Percentiles rank a stretch among this genome's conserved stretches.
These are phyloP conservation scores for Lachnellula subtilissima DNA, from an alignment of 2,329 filamentous ascomycete genomes.

Conservation along the genomic window DNA sequence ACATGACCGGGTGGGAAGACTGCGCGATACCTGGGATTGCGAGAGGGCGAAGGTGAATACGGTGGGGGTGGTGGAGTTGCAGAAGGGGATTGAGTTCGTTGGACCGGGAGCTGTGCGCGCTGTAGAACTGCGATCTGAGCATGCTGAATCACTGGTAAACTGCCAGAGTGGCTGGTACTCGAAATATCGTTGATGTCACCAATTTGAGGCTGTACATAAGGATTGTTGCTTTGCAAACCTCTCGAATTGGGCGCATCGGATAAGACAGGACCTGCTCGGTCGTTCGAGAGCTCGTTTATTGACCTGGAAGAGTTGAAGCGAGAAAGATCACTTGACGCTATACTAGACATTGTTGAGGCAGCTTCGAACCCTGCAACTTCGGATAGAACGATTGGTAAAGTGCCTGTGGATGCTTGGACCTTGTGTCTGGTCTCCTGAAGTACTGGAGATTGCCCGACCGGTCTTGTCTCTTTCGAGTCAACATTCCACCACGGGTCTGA, in stretches of 20 bases:
- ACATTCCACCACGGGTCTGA: slow-evolving; percentile 37
- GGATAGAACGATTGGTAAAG: slow-evolving; percentile 23
- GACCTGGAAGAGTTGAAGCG: slow-evolving; percentile 2
- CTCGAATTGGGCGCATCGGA: slow-evolving; percentile 11
- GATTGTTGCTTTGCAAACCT: slow-evolving; percentile 21
- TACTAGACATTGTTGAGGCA: slow-evolving; percentile 8
- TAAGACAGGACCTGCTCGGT: slow-evolving; percentile 15
- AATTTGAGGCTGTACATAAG: slow-evolving; percentile 19
- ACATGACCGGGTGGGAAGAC: slow-evolving; percentile 53
- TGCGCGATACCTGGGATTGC: slow-evolving; percentile 44
- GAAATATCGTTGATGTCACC: slow-evolving; percentile 9
- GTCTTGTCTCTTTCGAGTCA: slow-evolving; percentile 17
- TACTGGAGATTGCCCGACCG: slow-evolving; percentile 11
- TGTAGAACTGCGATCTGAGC: slow-evolving; percentile 5
- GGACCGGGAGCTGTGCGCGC: background rate
- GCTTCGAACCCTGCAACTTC: slow-evolving; percentile 16
- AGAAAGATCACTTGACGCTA: slow-evolving; percentile 9
- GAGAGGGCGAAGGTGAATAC: slow-evolving; percentile 27
- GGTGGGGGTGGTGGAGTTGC: slow-evolving; percentile 25
- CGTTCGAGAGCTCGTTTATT: slow-evolving; percentile 3
- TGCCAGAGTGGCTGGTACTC: slow-evolving; percentile 1
- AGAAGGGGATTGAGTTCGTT: slow-evolving; percentile 9
- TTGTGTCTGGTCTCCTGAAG: slow-evolving; percentile 26
- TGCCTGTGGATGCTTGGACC: slow-evolving; percentile 23
- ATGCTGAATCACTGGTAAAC: slow-evolving; percentile 5